Evolutionary conservation across 2,329 filamentous ascomycete genomes (phyloP), one percentile per base, ranked within the genome.

Genomic region (Lachnellula suecica): DNA sequence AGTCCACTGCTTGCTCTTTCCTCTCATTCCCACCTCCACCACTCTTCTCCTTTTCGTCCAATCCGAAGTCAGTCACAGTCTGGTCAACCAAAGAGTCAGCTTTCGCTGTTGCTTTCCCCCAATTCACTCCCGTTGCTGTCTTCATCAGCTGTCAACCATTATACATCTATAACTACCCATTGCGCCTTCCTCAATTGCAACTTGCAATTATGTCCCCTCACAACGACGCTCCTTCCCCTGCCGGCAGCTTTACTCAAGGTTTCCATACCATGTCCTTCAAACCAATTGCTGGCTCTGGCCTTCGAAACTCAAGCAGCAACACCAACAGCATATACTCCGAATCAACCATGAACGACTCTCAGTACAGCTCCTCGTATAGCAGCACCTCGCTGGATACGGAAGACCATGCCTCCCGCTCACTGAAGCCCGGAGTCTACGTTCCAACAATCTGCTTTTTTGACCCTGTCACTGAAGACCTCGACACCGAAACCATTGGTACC

Each of bases 371-470:
- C 55, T 76, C 74, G n/a, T 70, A 67, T 56, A 72, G 71, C 63
- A 73, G 68, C 63, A 64, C 63, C 25, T 71, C 71, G 5, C 51
- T 72, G 42, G 64, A 61, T 48, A 49, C 52, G 37, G 60, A 64
- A 13, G 59, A 67, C 45, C 69, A 70, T 49, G 65, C 65, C 52
- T 35, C 61, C 37, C 71, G 75, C 6, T 68, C 71, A 24, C 68
- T 80, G 31, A 54, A 68, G 24, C 74, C 74, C 6, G 84, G 84
- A 46, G 79, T 90, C 60, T 90, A 90, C 65, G 85, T 88, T 44
- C 87, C 88, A 23, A 89, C 87, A 17, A 78, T 88, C 63, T 85
- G 85, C 68, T 90, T 91, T 74, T 91, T 91, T 68, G 75, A 87
- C 50, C 70, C 76, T 2, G 75, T 74, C 20, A 79, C 78, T 1